These are phyloP conservation scores for Entomortierella lignicola DNA, from an alignment of 192 early-diverging fungal species.

Conservation along the genomic window DNA sequence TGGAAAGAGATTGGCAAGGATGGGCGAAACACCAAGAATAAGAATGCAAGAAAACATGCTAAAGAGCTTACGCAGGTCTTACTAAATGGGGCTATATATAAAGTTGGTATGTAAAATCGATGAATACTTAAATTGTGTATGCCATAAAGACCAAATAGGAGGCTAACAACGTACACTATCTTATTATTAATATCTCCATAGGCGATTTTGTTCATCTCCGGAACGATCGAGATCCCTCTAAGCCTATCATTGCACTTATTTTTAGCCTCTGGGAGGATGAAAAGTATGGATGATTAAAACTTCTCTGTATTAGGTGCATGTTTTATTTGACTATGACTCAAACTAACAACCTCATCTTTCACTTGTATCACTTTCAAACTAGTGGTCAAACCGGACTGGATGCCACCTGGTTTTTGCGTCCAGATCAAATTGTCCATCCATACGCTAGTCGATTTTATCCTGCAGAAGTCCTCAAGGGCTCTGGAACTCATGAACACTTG, in stretches of 20 bases:
- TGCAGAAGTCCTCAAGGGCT: constrained; percentile 76
- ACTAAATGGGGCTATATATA: constrained; percentile 19
- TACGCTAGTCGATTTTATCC: constrained; percentile 67
- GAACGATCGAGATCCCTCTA: constrained; percentile 65
- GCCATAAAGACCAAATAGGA: too few relatives aligned
- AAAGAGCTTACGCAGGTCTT: constrained; percentile 24
- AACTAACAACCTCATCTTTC: not conserved
- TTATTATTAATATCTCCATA: not conserved
- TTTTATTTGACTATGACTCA: not conserved
- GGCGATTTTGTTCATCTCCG: constrained; percentile 75
- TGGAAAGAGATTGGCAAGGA: constrained; percentile 54
- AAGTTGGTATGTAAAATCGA: constrained; percentile 23
- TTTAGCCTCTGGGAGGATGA: constrained; percentile 61
- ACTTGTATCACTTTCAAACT: not conserved
- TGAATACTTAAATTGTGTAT: too few relatives aligned
- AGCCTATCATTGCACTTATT: constrained; percentile 74
- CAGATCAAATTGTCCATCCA: constrained; percentile 74
- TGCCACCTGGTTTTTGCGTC: constrained; percentile 71
- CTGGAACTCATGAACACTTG: constrained; percentile 62
- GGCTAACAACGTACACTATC: too few relatives aligned
- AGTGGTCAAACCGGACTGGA: constrained; percentile 57
- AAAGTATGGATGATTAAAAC: constrained; percentile 29
- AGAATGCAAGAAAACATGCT: constrained; percentile 29
- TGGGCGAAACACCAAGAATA: constrained; percentile 14
- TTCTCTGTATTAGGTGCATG: not conserved